phyloP scores from a whole-genome alignment of 495 filamentous ascomycete species.

The Aspergillus sparsus region DNA sequence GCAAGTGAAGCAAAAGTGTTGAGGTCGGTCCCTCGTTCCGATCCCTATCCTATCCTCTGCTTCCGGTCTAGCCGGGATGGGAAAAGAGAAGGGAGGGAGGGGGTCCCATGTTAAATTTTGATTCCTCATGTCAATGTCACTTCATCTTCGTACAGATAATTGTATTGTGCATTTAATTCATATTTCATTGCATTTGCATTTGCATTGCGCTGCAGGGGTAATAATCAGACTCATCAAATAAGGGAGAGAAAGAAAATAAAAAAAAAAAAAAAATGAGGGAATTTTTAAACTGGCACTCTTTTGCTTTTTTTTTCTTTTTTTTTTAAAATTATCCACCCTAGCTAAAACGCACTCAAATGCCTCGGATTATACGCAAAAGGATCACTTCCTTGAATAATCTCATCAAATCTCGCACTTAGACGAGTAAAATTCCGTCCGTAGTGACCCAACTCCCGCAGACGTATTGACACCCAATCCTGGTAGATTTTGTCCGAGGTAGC shows the following conservation, averaged over 20 bases:
- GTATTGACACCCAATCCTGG: conserved; percentile 41
- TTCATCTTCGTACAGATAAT: not conserved
- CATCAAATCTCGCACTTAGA: conserved; percentile 30
- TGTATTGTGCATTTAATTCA: too few species aligned
- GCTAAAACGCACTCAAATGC: conserved; percentile 1
- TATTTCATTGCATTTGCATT: not conserved
- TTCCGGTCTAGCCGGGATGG: conserved; percentile 4
- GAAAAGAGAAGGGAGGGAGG: not conserved
- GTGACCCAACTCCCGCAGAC: conserved; percentile 33
- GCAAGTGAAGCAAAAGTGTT: too few species aligned
- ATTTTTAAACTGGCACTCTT: too few species aligned
- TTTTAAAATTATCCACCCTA: not conserved
- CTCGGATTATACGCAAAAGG: conserved; percentile 19
- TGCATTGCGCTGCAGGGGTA: too few species aligned
- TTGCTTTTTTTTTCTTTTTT: not conserved
- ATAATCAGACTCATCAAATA: too few species aligned
- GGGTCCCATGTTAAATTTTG: not conserved
- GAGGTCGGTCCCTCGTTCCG: too few species aligned
- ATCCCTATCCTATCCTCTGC: not conserved
- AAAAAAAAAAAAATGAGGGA: too few species aligned
- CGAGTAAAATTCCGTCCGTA: conserved; percentile 32
- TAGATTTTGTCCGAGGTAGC: conserved; percentile 35
- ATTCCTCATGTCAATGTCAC: too few species aligned
- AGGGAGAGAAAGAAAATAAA: too few species aligned
- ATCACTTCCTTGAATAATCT: conserved; percentile 27